These are phyloP conservation scores for Pythium sukuiense DNA, from an alignment of 352 stramenopile species.

Conservation along the genomic window DNA sequence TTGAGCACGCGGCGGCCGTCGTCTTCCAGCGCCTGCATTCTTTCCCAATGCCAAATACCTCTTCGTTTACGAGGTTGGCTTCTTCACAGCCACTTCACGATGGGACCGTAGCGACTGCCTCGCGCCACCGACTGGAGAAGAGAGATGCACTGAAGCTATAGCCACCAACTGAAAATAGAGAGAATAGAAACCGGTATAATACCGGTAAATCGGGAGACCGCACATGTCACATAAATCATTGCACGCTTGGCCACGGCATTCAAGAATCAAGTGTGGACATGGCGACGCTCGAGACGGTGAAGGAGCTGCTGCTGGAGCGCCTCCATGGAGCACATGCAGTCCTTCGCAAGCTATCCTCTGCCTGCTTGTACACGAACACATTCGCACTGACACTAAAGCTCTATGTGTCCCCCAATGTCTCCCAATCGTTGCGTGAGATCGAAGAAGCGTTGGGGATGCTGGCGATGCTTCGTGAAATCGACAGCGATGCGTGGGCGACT, in stretches of 20 bases:
- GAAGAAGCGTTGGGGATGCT: not conserved
- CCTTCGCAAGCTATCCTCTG: too few species aligned
- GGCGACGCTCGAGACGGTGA: too few species aligned
- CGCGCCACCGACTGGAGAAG: conserved; percentile 14
- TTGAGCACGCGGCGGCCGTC: conserved; percentile 68
- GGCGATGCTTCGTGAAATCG: not conserved
- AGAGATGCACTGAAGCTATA: conserved; percentile 1
- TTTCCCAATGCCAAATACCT: not conserved
- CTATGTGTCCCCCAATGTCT: too few species aligned
- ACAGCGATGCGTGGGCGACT: not conserved
- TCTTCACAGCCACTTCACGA: conserved; percentile 31
- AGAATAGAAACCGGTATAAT: conserved; percentile 5
- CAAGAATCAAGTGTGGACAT: too few species aligned
- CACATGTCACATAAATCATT: too few species aligned
- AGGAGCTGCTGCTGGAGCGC: too few species aligned
- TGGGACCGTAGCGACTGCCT: conserved; percentile 22
- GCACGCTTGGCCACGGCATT: too few species aligned
- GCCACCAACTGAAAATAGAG: conserved; percentile 18
- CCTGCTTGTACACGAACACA: too few species aligned
- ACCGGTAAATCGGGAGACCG: too few species aligned
- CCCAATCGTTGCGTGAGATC: not conserved
- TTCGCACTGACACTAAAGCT: too few species aligned
- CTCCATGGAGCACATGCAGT: too few species aligned
- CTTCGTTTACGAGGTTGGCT: not conserved
- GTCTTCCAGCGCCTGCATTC: conserved; percentile 63